phyloP scores from a whole-genome alignment of 768 basidiomycete genomes.

The Hygrocybe punicea region DNA sequence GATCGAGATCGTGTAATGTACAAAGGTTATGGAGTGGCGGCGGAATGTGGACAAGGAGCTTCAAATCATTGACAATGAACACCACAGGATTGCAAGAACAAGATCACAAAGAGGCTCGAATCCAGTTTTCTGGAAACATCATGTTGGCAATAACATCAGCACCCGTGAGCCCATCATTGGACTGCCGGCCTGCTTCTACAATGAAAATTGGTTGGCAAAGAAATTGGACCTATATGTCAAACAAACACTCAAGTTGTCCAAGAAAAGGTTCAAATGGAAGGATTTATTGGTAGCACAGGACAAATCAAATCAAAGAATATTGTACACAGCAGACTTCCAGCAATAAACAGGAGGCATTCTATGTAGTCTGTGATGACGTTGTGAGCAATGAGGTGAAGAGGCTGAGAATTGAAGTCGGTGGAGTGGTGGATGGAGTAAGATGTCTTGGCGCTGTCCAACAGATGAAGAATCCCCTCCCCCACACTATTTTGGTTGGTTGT shows the following conservation, averaged over 20 bases:
- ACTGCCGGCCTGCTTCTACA: not conserved
- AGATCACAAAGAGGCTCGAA: not conserved
- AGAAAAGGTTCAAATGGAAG: not conserved
- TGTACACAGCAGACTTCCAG: no score
- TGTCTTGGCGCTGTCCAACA: no score
- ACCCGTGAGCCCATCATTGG: not conserved
- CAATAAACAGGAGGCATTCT: no score
- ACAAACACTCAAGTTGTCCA: not conserved
- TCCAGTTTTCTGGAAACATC: not conserved
- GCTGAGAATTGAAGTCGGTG: no score
- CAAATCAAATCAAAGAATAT: no score
- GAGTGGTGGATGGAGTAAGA: no score
- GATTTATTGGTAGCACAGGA: no score
- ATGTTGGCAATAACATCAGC: not conserved
- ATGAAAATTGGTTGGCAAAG: not conserved
- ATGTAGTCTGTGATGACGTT: no score
- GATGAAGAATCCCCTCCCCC: no score
- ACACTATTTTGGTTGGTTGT: no score
- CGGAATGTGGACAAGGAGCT: constrained; percentile 2
- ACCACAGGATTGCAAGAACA: not conserved
- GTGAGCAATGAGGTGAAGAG: no score
- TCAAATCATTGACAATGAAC: not conserved
- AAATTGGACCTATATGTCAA: not conserved
- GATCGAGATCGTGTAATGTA: not conserved
- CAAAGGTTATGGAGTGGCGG: not conserved